Evolutionary conservation across 2,329 filamentous ascomycete genomes (phyloP), one percentile per base, ranked within the genome.

Genomic region (Biscogniauxia mediterranea): DNA sequence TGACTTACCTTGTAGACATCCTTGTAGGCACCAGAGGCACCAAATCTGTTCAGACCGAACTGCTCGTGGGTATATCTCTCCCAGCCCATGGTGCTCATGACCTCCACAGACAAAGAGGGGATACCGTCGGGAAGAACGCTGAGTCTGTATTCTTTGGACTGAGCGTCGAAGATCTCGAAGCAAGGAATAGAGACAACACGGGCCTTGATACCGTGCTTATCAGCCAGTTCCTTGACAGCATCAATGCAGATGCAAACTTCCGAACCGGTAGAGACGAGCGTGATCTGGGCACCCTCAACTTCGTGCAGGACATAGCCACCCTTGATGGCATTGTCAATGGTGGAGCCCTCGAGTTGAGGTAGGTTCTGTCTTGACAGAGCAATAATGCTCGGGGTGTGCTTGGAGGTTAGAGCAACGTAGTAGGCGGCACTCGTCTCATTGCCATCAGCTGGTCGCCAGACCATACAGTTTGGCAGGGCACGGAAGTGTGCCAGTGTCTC

Each of bases 41-140:
- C 95, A 80, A 99, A 99, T 77, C 95, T 88, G 90, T 99, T 99
- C 70, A 99, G 88, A 77, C 95, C 95, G 75, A 99, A 99, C 84
- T 99, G 95, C 88, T 99, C 95, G 82, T 99, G 94, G 62, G 93
- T 91, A 83, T 98, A 99, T 80, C 94, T 91, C 87, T 98, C 93
- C 95, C 95, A 99, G 71, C 95, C 95, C 81, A 97, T 89, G 70
- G 95, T 99, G 79, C 86, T 90, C 91, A 97, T 96, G 78, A 93
- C 93, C 85, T 99, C 95, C 70, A 99, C 91, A 60, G 91, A 96
- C 79, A 99, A 79, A 65, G 93, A 87, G 69, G 95, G 94, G 76
- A 97, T 94, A 69, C 93, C 93, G 77, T 97, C 93, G 72, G 94
- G 95, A 66, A 99, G 87, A 69, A 97, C 91, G 69, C 88, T 90